Base-by-base conservation (phyloP, 768 basidiomycete species). In the Russula sp. region DNA sequence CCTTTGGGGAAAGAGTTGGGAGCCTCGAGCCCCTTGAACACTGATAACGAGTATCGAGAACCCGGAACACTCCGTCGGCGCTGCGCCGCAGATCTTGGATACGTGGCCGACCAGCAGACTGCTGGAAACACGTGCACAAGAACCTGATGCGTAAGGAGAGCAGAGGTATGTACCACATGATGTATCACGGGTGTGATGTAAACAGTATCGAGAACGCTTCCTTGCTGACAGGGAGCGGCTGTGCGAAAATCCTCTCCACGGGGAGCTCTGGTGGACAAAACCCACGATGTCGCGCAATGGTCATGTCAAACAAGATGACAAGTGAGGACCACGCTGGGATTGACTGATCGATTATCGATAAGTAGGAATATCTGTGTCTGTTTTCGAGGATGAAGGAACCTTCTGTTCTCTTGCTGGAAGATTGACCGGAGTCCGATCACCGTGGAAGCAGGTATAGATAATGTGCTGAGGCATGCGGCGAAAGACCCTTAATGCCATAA, bases 1-100 rank as follows among this genome's bases (percentile, higher is more conserved):
- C 82, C 80, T 81, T 66, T 72, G 70, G 10, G 80, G 79, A 75
- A 83, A 82, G 14, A 77, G 69, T 63, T 27, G 57, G 31, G 37
- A 34, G 34, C n/a, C 20, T 54, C 13, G 22, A 11, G 11, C 5
- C 35, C n/a, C 35, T 37, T 22, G 13, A 22, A 32, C 13, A 44
- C 18, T 35, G 42, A 10, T 53, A 48, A 48, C 47, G 22, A 27
- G 9, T 6, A 27, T 48, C 45, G 16, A 27, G 14, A 45, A 27
- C 32, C 52, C 37, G 82, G 79, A 1, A 78, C 68, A 11, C 73
- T 69, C 6, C 81, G 80, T 45, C 22, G 34, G 76, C 75, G 6
- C 78, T 81, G 31, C 81, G 83, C 62, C 79, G 16, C 27, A 48
- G 20, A 44, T 39, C 40, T 13, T 47, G 14, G 49, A 22, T 62